These are phyloP conservation scores for Lentinula aciculospora DNA, from an alignment of 768 basidiomycete genomes.

Conservation along the genomic window DNA sequence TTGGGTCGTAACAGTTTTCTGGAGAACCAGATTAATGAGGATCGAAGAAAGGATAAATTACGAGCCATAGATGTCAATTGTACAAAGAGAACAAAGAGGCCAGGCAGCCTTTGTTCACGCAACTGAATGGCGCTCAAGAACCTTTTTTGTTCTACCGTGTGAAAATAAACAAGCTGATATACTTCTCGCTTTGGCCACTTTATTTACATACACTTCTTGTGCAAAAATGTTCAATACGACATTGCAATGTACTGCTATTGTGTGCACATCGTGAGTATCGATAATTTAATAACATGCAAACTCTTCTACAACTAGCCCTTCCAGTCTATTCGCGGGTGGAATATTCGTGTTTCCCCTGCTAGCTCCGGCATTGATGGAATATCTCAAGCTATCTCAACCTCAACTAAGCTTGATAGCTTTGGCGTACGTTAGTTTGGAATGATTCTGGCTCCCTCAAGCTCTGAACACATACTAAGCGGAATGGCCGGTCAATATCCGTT, in stretches of 20 bases:
- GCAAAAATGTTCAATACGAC: not conserved
- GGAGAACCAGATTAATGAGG: not conserved
- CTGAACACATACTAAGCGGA: conserved; percentile 39
- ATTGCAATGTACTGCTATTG: conserved; percentile 9
- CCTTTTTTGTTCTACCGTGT: conserved; percentile 2
- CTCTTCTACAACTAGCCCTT: not conserved
- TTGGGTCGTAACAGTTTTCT: not conserved
- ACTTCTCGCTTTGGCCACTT: not conserved
- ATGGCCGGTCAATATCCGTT: conserved; percentile 81
- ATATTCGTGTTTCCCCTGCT: conserved; percentile 77
- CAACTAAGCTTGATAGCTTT: conserved; percentile 76
- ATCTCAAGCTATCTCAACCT: conserved; percentile 63
- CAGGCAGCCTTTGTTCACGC: not conserved
- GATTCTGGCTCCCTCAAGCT: conserved; percentile 2
- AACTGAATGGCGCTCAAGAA: not conserved
- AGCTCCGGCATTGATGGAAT: conserved; percentile 53
- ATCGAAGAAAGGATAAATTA: not conserved
- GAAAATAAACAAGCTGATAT: not conserved
- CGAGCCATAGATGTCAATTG: not conserved
- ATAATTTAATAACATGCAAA: not conserved
- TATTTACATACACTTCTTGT: not conserved
- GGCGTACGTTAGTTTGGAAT: conserved; percentile 42
- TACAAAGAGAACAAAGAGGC: not conserved
- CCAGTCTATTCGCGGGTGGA: conserved; percentile 72
- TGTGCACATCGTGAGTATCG: conserved; percentile 13